phyloP scores from a whole-genome alignment of 2,329 filamentous ascomycete species.

The Ascochyta fabae region DNA sequence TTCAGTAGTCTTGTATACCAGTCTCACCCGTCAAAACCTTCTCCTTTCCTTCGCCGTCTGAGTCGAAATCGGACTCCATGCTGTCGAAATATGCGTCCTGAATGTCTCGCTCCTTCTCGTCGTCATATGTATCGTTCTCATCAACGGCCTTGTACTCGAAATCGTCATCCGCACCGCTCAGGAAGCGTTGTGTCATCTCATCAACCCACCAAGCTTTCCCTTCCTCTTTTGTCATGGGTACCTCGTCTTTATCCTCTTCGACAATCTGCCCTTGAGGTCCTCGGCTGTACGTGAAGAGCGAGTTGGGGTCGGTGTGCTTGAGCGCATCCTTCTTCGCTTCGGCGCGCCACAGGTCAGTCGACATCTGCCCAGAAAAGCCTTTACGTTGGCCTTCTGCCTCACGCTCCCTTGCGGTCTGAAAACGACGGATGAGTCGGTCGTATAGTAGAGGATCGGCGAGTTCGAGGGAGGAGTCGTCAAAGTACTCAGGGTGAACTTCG shows the following conservation, averaged over 20 bases:
- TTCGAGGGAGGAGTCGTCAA: slow-evolving; percentile 65
- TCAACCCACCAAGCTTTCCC: slow-evolving; percentile 72
- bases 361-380: slow-evolving; percentile 79
- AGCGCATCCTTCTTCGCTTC: slow-evolving; percentile 75
- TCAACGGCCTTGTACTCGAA: slow-evolving; percentile 80
- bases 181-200: slow-evolving; percentile 76
- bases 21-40: slow-evolving; percentile 54
- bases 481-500: slow-evolving; percentile 74
- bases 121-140: slow-evolving; percentile 73
- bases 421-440: slow-evolving; percentile 77
- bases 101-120: slow-evolving; percentile 65
- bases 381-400: slow-evolving; percentile 74
- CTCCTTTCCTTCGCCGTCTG: slow-evolving; percentile 51
- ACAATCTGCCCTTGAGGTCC: slow-evolving; percentile 63
- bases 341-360: slow-evolving; percentile 77
- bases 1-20: slow-evolving; percentile 57
- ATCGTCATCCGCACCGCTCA: slow-evolving; percentile 75
- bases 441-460: slow-evolving; percentile 79
- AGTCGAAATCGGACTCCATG: slow-evolving; percentile 73
- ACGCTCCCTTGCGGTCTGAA: slow-evolving; percentile 75
- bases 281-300: slow-evolving; percentile 58
- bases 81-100: slow-evolving; percentile 82
- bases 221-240: slow-evolving; percentile 67
- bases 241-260: slow-evolving; percentile 64
- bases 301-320: slow-evolving; percentile 59